Percentiles rank a stretch among this genome's conserved stretches.
Evolutionary conservation across 306 rosid species (phyloP).

Genomic region (Fragaria vesca): DNA sequence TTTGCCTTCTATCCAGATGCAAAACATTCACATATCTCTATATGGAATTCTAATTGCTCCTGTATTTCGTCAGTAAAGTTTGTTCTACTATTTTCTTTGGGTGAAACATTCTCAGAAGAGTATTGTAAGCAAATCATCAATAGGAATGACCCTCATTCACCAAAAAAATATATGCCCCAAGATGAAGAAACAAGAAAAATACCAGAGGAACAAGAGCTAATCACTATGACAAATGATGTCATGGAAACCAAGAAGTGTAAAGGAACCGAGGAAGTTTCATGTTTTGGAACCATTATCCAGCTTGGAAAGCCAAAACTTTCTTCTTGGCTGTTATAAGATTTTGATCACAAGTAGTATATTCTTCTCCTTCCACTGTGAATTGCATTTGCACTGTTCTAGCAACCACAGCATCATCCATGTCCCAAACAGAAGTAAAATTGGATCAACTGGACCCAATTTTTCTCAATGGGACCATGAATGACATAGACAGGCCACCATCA

Average conservation of each 20-base stretch:
- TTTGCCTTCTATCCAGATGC: no score
- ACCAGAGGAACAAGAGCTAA: neutral
- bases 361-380: neutral
- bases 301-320: neutral
- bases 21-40: no score
- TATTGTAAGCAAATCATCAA: no score
- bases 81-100: no score
- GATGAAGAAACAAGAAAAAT: neutral
- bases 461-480: conserved; percentile 9
- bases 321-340: neutral
- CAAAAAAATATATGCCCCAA: neutral
- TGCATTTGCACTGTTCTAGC: neutral
- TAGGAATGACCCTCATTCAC: neutral
- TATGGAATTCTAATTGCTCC: neutral
- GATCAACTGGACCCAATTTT: neutral
- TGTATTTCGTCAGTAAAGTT: no score
- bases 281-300: neutral
- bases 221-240: neutral
- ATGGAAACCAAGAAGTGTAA: neutral
- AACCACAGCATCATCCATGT: neutral
- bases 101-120: no score
- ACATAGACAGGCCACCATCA: neutral
- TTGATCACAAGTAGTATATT: neutral
- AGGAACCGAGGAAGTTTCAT: neutral
- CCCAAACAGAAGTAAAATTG: neutral